phyloP scores from a whole-genome alignment of 805 yeast genomes.

The Lipomyces spencermartinsiae region DNA sequence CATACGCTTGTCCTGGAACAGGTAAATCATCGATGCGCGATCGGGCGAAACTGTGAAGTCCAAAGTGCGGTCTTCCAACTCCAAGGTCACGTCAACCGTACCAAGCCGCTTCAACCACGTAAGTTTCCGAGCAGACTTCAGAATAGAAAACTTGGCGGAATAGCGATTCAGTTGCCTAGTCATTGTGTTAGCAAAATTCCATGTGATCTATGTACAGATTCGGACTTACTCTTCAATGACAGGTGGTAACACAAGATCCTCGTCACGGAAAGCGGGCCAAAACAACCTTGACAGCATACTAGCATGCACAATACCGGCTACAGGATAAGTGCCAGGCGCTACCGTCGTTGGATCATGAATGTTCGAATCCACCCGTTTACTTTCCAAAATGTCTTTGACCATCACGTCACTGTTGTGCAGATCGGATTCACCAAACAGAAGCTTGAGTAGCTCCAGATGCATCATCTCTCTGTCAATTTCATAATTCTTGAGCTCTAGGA shows the following conservation, averaged over 20 bases:
- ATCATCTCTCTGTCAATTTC: slow-evolving; percentile 41
- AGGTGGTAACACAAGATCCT: slow-evolving; percentile 58
- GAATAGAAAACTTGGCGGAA: slow-evolving; percentile 50
- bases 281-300: slow-evolving; percentile 75
- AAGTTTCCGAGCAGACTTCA: slow-evolving; percentile 65
- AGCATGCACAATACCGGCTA: slow-evolving; percentile 53
- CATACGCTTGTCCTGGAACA: slow-evolving; percentile 49
- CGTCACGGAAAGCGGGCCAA: slow-evolving; percentile 70
- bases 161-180: slow-evolving; percentile 52
- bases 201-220: background rate
- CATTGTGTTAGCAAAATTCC: background rate
- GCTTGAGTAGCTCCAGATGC: slow-evolving; percentile 61
- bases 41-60: slow-evolving; percentile 66
- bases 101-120: slow-evolving; percentile 67
- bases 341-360: slow-evolving; percentile 43
- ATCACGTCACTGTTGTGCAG: slow-evolving; percentile 79
- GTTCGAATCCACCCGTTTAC: slow-evolving; percentile 54
- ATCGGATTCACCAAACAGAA: slow-evolving; percentile 69
- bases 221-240: slow-evolving; percentile 46
- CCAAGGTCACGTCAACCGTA: slow-evolving; percentile 63
- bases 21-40: slow-evolving; percentile 66
- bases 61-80: slow-evolving; percentile 54
- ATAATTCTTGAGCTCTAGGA: slow-evolving; percentile 51
- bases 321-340: slow-evolving; percentile 24
- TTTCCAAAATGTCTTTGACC: slow-evolving; percentile 72